phyloP scores from a whole-genome alignment of 2,329 filamentous ascomycete species.

The Coleophoma cylindrospora region DNA sequence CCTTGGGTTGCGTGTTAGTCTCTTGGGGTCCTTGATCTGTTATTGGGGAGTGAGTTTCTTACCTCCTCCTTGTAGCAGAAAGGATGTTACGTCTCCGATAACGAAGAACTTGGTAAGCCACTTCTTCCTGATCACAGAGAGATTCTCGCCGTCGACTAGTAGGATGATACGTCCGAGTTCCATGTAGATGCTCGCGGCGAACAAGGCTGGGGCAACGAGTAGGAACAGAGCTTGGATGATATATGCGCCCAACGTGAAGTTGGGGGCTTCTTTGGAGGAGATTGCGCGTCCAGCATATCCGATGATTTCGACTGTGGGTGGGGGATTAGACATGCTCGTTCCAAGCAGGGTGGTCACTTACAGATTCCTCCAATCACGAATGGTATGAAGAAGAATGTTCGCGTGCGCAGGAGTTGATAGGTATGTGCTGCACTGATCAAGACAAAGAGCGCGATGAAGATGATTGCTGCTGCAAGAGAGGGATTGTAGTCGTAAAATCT shows the following conservation, averaged over 20 bases:
- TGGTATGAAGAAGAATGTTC: conserved; percentile 23
- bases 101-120: conserved; percentile 40
- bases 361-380: conserved; percentile 24
- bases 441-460: conserved; percentile 11
- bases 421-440: conserved; percentile 6
- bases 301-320: conserved; percentile 32
- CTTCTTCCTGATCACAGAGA: conserved; percentile 27
- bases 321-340: conserved; percentile 2
- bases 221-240: conserved; percentile 31
- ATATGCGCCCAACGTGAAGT: conserved; percentile 24
- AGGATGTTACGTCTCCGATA: conserved; percentile 36
- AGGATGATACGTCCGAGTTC: conserved; percentile 33
- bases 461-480: conserved; percentile 7
- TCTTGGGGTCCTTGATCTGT: no score
- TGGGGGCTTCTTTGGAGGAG: conserved; percentile 15
- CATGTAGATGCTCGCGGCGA: conserved; percentile 36
- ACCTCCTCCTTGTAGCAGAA: conserved; percentile 32
- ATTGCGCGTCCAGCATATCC: conserved; percentile 29
- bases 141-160: conserved; percentile 28
- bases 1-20: conserved; percentile 11
- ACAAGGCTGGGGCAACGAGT: conserved; percentile 33
- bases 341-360: conserved; percentile 10
- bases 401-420: conserved; percentile 9
- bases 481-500: conserved; percentile 11
- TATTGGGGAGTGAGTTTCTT: conserved; percentile 12